phyloP scores from a whole-genome alignment of 108 stramenopile genomes.

The Bacterosira constricta region DNA sequence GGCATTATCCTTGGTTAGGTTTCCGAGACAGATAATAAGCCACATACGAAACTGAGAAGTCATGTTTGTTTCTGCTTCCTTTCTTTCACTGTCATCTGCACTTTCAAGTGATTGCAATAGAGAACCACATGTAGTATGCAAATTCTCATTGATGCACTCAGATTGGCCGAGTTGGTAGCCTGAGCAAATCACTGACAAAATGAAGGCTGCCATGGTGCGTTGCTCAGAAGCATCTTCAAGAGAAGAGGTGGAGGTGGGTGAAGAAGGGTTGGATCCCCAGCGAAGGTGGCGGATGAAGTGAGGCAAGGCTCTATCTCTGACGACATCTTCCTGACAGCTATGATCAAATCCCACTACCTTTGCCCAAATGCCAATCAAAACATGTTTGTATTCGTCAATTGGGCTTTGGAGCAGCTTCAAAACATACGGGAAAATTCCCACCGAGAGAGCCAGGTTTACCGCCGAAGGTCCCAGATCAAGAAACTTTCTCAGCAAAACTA shows the following conservation, averaged over 20 bases:
- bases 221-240: conserved; percentile 65
- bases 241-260: not conserved
- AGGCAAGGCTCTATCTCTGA: conserved; percentile 83
- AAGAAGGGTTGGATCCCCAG: conserved; percentile 39
- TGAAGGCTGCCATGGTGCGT: conserved; percentile 89
- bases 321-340: conserved; percentile 90
- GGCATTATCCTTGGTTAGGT: conserved; percentile 67
- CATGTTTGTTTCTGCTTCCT: conserved; percentile 23
- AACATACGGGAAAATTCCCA: conserved; percentile 98
- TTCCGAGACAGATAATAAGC: conserved; percentile 87
- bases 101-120: conserved; percentile 63
- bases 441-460: conserved; percentile 89
- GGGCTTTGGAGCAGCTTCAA: conserved; percentile 92
- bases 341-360: conserved; percentile 90
- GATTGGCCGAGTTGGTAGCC: conserved; percentile 83
- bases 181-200: conserved; percentile 80
- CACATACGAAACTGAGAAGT: conserved; percentile 74
- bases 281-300: conserved; percentile 88
- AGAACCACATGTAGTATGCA: conserved; percentile 68
- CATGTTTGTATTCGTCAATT: conserved; percentile 86
- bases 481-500: conserved; percentile 88
- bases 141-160: conserved; percentile 80
- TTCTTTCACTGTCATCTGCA: conserved; percentile 35
- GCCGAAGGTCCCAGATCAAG: conserved; percentile 94
- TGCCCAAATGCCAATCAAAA: conserved; percentile 95